Percentiles rank a stretch among this genome's conserved stretches.
phyloP scores from a whole-genome alignment of 768 basidiomycete genomes.

The Boletus sp. region DNA sequence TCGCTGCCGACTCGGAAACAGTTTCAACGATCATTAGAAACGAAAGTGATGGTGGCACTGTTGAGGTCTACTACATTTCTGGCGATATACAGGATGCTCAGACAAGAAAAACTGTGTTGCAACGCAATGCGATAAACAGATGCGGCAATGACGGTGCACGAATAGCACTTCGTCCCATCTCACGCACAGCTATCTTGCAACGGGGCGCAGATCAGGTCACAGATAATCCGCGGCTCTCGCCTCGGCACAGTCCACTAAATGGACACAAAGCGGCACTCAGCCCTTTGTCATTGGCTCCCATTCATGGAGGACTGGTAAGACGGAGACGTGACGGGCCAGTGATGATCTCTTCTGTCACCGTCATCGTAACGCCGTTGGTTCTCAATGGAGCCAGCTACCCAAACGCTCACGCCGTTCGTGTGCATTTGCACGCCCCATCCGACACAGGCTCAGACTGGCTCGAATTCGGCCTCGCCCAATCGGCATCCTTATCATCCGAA shows the following conservation, averaged over 20 bases:
- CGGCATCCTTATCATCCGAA: conserved; percentile 19
- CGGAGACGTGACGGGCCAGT: conserved; percentile 53
- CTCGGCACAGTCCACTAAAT: conserved; percentile 19
- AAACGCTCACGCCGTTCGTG: conserved; percentile 57
- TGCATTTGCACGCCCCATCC: conserved; percentile 54
- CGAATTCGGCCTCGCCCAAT: conserved; percentile 68
- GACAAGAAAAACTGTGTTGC: conserved; percentile 60
- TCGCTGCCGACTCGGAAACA: conserved; percentile 63
- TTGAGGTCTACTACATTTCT: conserved; percentile 63
- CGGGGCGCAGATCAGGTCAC: conserved; percentile 20
- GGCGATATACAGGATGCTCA: conserved; percentile 61
- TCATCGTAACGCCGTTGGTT: conserved; percentile 52
- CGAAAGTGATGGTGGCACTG: conserved; percentile 47
- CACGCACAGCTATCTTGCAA: conserved; percentile 22
- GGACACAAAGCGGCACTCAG: conserved; percentile 16
- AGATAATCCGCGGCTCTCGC: conserved; percentile 22
- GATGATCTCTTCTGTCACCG: conserved; percentile 59
- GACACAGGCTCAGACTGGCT: conserved; percentile 68
- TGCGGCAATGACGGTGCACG: conserved; percentile 62
- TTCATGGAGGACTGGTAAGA: conserved; percentile 34
- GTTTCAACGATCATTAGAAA: conserved; percentile 60
- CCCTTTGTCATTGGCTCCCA: conserved; percentile 11
- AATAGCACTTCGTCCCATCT: conserved; percentile 48
- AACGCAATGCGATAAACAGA: conserved; percentile 56
- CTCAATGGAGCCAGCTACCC: conserved; percentile 27